phyloP scores from a whole-genome alignment of 2,329 filamentous ascomycete species.

The Alternaria viburni region DNA sequence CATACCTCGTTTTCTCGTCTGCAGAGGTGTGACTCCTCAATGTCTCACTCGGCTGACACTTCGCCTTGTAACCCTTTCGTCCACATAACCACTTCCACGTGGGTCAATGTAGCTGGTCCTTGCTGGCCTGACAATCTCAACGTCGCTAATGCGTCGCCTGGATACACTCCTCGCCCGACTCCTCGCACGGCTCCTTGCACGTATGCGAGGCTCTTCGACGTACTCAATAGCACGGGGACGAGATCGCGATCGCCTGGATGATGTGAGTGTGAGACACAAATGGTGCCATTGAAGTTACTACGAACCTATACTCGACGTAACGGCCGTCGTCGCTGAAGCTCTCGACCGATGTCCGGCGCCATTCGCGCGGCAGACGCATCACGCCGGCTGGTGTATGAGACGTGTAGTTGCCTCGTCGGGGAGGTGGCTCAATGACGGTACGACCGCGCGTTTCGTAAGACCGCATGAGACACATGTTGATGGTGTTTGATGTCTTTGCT shows the following conservation, averaged over 20 bases:
- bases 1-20: not conserved
- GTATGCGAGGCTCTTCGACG: slow-evolving; percentile 31
- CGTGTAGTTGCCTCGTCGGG: slow-evolving; percentile 38
- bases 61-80: slow-evolving; percentile 33
- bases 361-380: slow-evolving; percentile 42
- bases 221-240: slow-evolving; percentile 36
- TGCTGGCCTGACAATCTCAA: slow-evolving; percentile 28
- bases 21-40: not conserved
- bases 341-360: slow-evolving; percentile 26
- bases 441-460: slow-evolving; percentile 35
- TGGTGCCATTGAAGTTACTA: not conserved
- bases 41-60: slow-evolving; percentile 39
- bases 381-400: slow-evolving; percentile 43
- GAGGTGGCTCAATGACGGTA: slow-evolving; percentile 40
- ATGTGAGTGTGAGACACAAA: not conserved
- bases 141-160: slow-evolving; percentile 34
- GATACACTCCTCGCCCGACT: slow-evolving; percentile 35
- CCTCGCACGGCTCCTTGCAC: slow-evolving; percentile 18
- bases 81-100: slow-evolving; percentile 28
- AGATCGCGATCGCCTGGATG: slow-evolving; percentile 18
- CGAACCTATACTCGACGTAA: slow-evolving; percentile 30
- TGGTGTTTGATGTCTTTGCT: not conserved
- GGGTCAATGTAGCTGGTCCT: slow-evolving; percentile 34
- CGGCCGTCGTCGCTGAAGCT: slow-evolving; percentile 26
- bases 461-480: slow-evolving; percentile 43